Evolutionary conservation across 179 eudicot species (phyloP).

Genomic region (Beta corolliflora): DNA sequence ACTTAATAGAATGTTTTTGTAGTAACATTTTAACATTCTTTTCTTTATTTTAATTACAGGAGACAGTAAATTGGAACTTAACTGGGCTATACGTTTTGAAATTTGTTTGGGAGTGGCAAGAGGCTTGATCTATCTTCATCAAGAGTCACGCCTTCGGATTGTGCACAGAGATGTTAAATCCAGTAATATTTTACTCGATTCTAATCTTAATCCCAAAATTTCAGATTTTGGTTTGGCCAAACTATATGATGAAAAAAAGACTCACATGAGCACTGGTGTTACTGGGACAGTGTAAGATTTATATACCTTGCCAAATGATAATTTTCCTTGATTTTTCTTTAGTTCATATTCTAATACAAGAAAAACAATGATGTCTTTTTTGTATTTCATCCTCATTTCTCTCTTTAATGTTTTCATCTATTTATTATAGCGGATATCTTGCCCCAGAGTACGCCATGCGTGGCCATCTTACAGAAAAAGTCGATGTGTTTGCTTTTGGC

Average conservation of each 20-base stretch:
- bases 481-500: conserved; percentile 79
- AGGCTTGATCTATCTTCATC: conserved; percentile 78
- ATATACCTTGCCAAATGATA: background rate
- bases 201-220: conserved; percentile 72
- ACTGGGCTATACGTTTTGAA: conserved; percentile 72
- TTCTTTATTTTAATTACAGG: conserved; percentile 2
- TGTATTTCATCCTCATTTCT: background rate
- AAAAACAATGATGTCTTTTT: too few species aligned
- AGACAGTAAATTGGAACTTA: conserved; percentile 28
- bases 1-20: background rate
- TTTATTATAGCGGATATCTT: conserved; percentile 62
- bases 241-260: conserved; percentile 76
- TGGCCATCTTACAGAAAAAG: conserved; percentile 81
- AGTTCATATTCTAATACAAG: background rate
- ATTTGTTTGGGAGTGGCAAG: conserved; percentile 81
- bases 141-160: conserved; percentile 68
- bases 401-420: background rate
- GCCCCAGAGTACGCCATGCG: conserved; percentile 85
- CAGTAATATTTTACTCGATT: conserved; percentile 79
- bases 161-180: conserved; percentile 90
- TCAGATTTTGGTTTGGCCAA: conserved; percentile 93
- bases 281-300: conserved; percentile 80
- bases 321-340: background rate
- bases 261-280: conserved; percentile 86
- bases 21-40: conserved; percentile 7